phyloP scores from a whole-genome alignment of 2,329 filamentous ascomycete genomes.

The Mycocentrospora acerina region DNA sequence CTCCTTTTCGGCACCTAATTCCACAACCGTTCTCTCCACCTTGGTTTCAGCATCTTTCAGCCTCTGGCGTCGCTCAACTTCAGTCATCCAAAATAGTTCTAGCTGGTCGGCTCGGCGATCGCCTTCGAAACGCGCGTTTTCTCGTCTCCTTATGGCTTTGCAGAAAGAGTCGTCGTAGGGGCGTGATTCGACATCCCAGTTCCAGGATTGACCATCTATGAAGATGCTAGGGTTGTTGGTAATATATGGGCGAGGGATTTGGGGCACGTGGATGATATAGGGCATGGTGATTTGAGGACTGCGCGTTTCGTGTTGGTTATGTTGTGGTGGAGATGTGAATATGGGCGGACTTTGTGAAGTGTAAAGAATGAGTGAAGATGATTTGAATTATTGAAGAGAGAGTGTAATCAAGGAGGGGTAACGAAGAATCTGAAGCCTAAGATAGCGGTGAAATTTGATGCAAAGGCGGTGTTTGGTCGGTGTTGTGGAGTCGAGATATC shows the following conservation, averaged over 20 bases:
- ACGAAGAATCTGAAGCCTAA: no score
- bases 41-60: conserved; percentile 1
- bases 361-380: no score
- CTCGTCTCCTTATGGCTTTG: conserved; percentile 12
- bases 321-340: no score
- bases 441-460: no score
- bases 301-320: not conserved
- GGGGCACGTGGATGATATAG: conserved; percentile 21
- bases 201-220: conserved; percentile 17
- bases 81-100: conserved; percentile 12
- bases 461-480: no score
- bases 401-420: no score
- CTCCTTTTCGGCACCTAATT: conserved; percentile 3
- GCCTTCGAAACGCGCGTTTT: conserved; percentile 12
- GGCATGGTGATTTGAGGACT: conserved; percentile 13
- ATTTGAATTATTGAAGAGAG: no score
- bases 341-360: no score
- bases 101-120: conserved; percentile 15
- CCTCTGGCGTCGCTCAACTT: conserved; percentile 4
- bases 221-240: conserved; percentile 23
- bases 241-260: conserved; percentile 15
- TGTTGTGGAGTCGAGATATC: no score
- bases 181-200: conserved; percentile 19
- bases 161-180: conserved; percentile 17
- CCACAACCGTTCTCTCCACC: conserved; percentile 3